A percentile compares a stretch with the other conserved stretches of the same genome.
These are phyloP conservation scores for Lactifluus echinatus DNA, from an alignment of 768 basidiomycete genomes.

Conservation along the genomic window DNA sequence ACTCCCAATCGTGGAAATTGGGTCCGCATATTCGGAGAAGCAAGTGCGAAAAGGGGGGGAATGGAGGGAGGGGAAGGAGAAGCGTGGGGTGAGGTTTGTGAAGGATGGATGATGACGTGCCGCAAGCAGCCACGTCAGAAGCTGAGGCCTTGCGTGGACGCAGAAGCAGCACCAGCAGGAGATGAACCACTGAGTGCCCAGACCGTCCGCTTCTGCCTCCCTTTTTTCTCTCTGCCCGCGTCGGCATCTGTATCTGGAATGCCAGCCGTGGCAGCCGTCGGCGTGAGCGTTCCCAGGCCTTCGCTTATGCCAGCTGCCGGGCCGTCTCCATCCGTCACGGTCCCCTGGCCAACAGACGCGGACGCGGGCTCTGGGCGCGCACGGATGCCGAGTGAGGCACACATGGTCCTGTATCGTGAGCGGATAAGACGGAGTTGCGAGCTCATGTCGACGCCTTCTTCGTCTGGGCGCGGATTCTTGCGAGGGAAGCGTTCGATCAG, in stretches of 20 bases:
- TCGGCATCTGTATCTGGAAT: background rate
- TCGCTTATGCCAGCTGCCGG: too few relatives aligned
- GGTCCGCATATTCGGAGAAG: background rate
- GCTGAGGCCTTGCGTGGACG: conserved; percentile 14
- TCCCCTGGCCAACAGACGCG: background rate
- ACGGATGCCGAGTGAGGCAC: conserved; percentile 67
- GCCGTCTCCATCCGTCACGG: background rate
- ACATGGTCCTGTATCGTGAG: conserved; percentile 80
- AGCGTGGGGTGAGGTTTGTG: background rate
- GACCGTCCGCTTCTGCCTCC: conserved; percentile 6
- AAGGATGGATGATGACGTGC: conserved; percentile 9
- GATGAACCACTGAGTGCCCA: conserved; percentile 8
- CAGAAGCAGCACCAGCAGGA: background rate
- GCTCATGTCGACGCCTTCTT: conserved; percentile 56
- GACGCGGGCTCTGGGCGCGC: conserved; percentile 34
- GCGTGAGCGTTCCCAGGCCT: too few relatives aligned
- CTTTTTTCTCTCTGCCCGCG: conserved; percentile 1
- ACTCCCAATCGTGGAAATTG: conserved; percentile 11
- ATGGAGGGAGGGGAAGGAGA: background rate
- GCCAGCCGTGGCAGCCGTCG: background rate
- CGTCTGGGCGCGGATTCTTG: conserved; percentile 53
- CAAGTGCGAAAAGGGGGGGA: background rate
- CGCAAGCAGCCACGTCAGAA: conserved; percentile 16
- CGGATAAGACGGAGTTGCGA: conserved; percentile 77
- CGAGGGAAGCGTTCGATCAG: conserved; percentile 70